Base-by-base conservation (phyloP, 2,329 filamentous ascomycete genomes). In the Zasmidium cellare region DNA sequence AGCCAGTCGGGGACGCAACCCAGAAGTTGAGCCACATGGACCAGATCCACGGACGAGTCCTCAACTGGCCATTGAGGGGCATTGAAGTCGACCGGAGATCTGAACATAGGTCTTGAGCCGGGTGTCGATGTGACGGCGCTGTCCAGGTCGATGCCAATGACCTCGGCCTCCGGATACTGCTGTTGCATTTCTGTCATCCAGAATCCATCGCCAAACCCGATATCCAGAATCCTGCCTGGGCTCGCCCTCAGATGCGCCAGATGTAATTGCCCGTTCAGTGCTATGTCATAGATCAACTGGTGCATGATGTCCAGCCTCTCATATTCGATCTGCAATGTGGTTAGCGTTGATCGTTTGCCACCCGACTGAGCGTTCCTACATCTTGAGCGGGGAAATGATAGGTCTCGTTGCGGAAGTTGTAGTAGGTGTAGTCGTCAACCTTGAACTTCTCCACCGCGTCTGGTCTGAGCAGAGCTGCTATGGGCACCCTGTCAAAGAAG, bases 171-270 rank as follows among this genome's bases (percentile, higher is more conserved):
- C 5, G 66, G 57, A 54, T 67, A 76, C 85, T 77, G 79, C 83
- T 89, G 87, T 62, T 89, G 89, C 76, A 96, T 88, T 65, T 93
- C 89, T 67, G 96, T 90, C 44, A 89, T 85, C 93, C 93, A 97
- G 60, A 96, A 93, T 41, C 91, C 92, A 1, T 91, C 96, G 19
- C 92, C 93, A 62, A 89, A 92, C 45, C 92, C 93, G 54, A 96
- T 69, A 66, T 86, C 85, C 55, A 87, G 76, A 60, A 87, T 82
- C 59, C 82, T 79, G 57, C 77, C 76, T 55, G 75, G 74, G 3
- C 67, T 69, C 65, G 69, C 68, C 58, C 74, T 63, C 59, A 73
- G 67, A 51, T 79, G 70, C 38, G 79, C 58, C 19, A 60, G 45
- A 51, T 66, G 64, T 38, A 66, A 51, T 23, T 65, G 59, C 11